Evolutionary conservation across 208 protist species (phyloP), one percentile per base, ranked within the genome.

Genomic region (Acanthamoeba royreba): DNA sequence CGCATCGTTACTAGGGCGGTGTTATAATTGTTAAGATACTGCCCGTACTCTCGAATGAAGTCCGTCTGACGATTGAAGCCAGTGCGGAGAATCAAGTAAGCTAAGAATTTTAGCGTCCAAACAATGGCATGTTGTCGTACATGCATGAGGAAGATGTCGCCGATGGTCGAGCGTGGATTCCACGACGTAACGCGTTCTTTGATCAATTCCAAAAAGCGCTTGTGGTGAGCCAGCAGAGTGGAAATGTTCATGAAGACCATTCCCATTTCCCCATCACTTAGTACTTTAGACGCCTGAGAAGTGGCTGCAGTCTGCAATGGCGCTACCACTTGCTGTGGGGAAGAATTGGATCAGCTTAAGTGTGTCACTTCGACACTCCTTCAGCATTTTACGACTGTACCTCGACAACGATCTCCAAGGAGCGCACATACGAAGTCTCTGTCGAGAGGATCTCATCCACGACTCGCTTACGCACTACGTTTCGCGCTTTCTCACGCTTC

Each of bases 181-280:
- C 86, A 92, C 11, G 31, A 25, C 15, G 55, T 40, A 25, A 92
- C 45, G 38, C 86, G 86, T n/a, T 92, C 58, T 31, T 92, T 92
- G 55, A 92, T 13, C 15, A 92, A 55, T 4, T 45, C 86, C 8
- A 77, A 40, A 55, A 92, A 92, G 86, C 55, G 52, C 55, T 46
- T 35, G 61, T 92, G 86, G 61, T 92, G 58, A 8, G 35, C 11
- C 28, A 88, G 38, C 2, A 88, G 43, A 28, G 11, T 25, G 9
- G 43, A 17, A 38, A 88, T 88, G 79, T 88, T 88, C 47, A 88
- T 53, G 79, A 88, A 88, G 28, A 61, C 79, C 28, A 88, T 38
- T 9, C 31, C 47, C 47, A 49, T 53, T 38, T 88, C 79, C 49
- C 61, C 79, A 17, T 88, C 79, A 33, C 47, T 88, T 47, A 88